Percentiles rank a stretch among this genome's conserved stretches.
phyloP scores from a whole-genome alignment of 2,329 filamentous ascomycete species.

The Septoria linicola region DNA sequence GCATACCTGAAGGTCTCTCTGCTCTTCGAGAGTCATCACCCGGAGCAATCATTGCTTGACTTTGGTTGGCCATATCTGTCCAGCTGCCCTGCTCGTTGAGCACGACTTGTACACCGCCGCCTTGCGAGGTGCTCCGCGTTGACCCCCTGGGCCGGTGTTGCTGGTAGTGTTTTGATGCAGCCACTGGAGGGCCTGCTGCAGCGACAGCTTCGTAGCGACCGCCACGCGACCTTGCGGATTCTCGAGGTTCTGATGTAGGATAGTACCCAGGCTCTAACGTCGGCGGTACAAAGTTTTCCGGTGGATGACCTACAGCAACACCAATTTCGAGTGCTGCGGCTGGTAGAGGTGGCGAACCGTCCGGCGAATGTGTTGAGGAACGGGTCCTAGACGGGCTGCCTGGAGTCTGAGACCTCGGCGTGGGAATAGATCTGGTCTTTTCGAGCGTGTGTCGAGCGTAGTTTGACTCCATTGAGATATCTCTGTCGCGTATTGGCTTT shows the following conservation, averaged over 20 bases:
- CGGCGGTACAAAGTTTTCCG: conserved; percentile 32
- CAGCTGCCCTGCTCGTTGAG: conserved; percentile 86
- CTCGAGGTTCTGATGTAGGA: conserved; percentile 14
- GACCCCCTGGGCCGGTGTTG: conserved; percentile 54
- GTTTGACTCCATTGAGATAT: conserved; percentile 4
- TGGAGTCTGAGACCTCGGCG: conserved; percentile 40
- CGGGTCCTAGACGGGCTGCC: conserved; percentile 41
- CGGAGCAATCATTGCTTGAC: conserved; percentile 63
- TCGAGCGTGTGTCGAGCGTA: conserved; percentile 16
- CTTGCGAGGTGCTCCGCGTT: conserved; percentile 71
- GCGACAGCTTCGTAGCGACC: conserved; percentile 34
- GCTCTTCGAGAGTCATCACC: conserved; percentile 48
- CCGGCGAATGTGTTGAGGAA: conserved; percentile 49
- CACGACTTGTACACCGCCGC: conserved; percentile 86
- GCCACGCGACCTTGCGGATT: conserved; percentile 26
- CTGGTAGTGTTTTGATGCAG: conserved; percentile 11
- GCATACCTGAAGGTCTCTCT: conserved; percentile 70
- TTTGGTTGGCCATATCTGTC: conserved; percentile 85
- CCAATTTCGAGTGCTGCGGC: conserved; percentile 26
- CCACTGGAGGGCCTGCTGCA: conserved; percentile 17
- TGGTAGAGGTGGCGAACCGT: conserved; percentile 48
- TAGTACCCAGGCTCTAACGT: conserved; percentile 18
- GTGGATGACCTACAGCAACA: conserved; percentile 19
- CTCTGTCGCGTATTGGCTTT: conserved; percentile 20
- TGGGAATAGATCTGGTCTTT: conserved; percentile 32